Conservation (phyloP, 2,329 filamentous ascomycete species). For the Emydomyces testavorans region DNA sequence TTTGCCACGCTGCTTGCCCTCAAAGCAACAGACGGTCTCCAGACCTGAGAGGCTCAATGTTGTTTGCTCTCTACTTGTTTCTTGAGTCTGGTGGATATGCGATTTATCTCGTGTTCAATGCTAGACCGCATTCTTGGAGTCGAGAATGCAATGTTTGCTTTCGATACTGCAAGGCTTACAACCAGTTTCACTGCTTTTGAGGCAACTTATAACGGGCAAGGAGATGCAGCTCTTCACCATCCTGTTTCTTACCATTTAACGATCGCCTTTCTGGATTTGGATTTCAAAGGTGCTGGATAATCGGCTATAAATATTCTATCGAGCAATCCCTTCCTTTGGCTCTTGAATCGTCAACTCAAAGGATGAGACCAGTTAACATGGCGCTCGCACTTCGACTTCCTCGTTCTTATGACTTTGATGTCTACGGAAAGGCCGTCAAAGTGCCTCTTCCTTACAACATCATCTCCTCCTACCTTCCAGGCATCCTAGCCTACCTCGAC, state of each 20-base stretch:
- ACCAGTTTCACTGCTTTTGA: background rate
- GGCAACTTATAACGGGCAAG: constrained; percentile 3
- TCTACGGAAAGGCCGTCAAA: background rate
- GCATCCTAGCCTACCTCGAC: background rate
- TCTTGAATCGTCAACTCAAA: background rate
- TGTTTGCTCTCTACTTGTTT: constrained; percentile 5
- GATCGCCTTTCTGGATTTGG: background rate
- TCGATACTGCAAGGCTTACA: background rate
- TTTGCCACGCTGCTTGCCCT: background rate
- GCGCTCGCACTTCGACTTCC: background rate
- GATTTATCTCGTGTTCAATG: background rate
- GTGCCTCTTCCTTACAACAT: background rate
- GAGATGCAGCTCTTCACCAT: background rate
- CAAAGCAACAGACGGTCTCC: background rate
- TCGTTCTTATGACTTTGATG: background rate
- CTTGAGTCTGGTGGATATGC: background rate
- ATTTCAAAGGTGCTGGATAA: too few relatives aligned
- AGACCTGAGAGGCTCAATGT: background rate
- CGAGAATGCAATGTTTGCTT: constrained; percentile 10
- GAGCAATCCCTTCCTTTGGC: background rate
- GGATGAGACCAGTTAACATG: background rate
- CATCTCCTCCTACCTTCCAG: background rate
- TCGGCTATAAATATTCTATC: too few relatives aligned
- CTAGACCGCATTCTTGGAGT: background rate
- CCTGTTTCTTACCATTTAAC: too few relatives aligned